Base-by-base conservation (phyloP, 1,284 basidiomycete genomes). In the Tilletia caries region DNA sequence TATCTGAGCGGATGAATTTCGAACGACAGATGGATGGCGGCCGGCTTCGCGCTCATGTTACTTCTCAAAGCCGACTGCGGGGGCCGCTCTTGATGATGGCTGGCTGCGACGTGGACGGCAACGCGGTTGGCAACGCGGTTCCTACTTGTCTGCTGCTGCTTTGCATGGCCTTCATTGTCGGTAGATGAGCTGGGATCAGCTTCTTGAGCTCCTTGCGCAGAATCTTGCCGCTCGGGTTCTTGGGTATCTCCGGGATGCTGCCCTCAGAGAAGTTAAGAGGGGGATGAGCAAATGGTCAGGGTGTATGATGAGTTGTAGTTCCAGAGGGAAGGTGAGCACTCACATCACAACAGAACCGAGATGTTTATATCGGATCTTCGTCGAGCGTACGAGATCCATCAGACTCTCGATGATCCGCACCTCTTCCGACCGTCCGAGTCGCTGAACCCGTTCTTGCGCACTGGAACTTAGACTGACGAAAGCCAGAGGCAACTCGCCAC, bases 401-500 rank as follows among this genome's bases (percentile, higher is more conserved):
- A 75, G 68, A 18, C 67, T 33, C 44, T 33, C 43, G 58, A 58
- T 50, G 43, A 50, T 68, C 44, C 43, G 41, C 44, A 73, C 71
- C 80, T 81, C 23, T 84, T 83, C 3, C 76, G 5, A 15, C 25
- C 25, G 6, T 20, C 48, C 52, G n/a, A 13, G 25, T 27, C 25
- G 23, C 52, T 83, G 15, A 84, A 86, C 82, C n/a, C 86, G 85
- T 65, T 83, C 83, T 23, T 81, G 80, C 0, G 87, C 86, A 6
- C 84, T 81, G 1, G 85, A 80, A 67, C 85, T 85, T 10, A 88
- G 85, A 1, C 89, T 88, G n/a, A 92, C 85, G 76, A 88, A 92
- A 0, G 90, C 91, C 64, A 90, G 81, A 0, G 92, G 91, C 2
- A 91, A 67, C 68, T 93, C 92, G 43, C 92, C 92, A 65, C 88